Evolutionary conservation across 257 asterid genomes (phyloP).

Genomic region (Lithospermum erythrorhizon): DNA sequence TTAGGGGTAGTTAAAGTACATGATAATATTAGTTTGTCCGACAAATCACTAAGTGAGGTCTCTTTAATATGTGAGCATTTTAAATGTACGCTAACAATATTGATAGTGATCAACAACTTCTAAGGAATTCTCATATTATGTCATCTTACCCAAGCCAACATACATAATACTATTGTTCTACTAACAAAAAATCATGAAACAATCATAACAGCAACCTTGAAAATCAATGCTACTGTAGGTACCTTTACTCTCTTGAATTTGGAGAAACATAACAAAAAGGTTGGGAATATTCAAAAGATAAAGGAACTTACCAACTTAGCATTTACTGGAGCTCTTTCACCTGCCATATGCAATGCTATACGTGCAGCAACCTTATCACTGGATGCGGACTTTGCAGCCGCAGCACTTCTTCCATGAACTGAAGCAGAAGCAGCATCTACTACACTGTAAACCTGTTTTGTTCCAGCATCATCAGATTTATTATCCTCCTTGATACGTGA

Average conservation of each 20-base stretch:
- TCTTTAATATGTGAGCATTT: too few species aligned
- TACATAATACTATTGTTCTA: too few species aligned
- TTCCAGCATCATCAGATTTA: constrained; percentile 28
- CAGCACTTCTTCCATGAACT: constrained; percentile 96
- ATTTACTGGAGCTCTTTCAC: constrained; percentile 86
- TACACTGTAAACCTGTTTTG: constrained; percentile 68
- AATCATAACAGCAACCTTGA: constrained; percentile 1
- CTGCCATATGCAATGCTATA: constrained; percentile 94
- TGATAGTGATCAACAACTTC: neutral
- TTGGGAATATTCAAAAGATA: neutral
- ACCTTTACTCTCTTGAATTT: neutral
- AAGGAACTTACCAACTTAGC: constrained; percentile 73
- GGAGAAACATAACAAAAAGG: constrained; percentile 2
- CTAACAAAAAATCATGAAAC: too few species aligned
- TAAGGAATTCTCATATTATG: neutral
- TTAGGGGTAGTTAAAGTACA: neutral
- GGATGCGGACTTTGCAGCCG: constrained; percentile 84
- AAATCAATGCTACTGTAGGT: neutral
- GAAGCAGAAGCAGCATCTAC: constrained; percentile 99
- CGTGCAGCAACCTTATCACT: constrained; percentile 89
- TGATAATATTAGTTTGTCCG: neutral
- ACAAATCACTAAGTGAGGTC: neutral
- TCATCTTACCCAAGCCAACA: neutral
- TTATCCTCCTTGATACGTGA: constrained; percentile 71
- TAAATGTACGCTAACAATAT: neutral